Evolutionary conservation across 768 basidiomycete species (phyloP).

Genomic region (Lepiota venenata): DNA sequence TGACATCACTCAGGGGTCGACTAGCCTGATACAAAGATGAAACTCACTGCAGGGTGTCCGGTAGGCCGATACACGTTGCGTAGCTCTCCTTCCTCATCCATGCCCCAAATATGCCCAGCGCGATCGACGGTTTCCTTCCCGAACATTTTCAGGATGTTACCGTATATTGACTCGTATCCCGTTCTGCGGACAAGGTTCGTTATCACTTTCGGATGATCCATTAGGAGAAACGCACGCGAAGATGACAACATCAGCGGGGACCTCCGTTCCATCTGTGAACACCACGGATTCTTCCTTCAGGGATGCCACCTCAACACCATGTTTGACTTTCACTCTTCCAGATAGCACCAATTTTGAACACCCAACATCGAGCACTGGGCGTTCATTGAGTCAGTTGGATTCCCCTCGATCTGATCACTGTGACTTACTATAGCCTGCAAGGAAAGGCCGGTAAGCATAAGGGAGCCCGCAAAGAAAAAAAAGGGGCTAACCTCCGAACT

Average conservation of each 20-base stretch:
- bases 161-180: constrained; percentile 17
- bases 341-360: constrained; percentile 47
- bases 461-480: background rate
- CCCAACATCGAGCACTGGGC: constrained; percentile 39
- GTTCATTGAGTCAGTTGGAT: background rate
- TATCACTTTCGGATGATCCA: too few relatives aligned
- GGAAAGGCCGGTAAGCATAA: too few relatives aligned
- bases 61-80: constrained; percentile 33
- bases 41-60: constrained; percentile 38
- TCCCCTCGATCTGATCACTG: too few relatives aligned
- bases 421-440: constrained; percentile 6
- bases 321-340: constrained; percentile 58
- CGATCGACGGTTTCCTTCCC: constrained; percentile 30
- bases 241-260: constrained; percentile 42
- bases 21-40: background rate
- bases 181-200: background rate
- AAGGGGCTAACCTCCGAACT: background rate
- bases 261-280: constrained; percentile 35
- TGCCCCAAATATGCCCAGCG: constrained; percentile 30
- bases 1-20: background rate
- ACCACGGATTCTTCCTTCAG: constrained; percentile 31
- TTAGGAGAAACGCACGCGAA: constrained; percentile 31
- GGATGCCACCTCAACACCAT: constrained; percentile 38
- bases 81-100: constrained; percentile 40
- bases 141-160: constrained; percentile 27